These are phyloP conservation scores for Ophiorrhiza pumila DNA, from an alignment of 257 asterid species.

Conservation along the genomic window DNA sequence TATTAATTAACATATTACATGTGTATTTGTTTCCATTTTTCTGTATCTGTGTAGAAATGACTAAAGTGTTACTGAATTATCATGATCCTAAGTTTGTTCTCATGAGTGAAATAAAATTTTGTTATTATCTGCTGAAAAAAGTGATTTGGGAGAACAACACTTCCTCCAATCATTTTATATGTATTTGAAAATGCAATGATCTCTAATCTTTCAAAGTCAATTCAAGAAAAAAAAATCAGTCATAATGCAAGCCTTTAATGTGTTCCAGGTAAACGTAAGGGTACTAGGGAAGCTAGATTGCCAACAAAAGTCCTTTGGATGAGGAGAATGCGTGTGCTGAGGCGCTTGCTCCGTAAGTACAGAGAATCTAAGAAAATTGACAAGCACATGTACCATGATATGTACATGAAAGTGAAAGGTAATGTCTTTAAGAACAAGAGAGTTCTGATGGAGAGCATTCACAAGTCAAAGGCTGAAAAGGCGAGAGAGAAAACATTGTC, in stretches of 20 bases:
- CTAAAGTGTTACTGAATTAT: neutral
- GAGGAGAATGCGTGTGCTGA: slow-evolving; percentile 61
- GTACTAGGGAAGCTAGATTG: slow-evolving; percentile 71
- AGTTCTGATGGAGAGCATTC: slow-evolving; percentile 67
- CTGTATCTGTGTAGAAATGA: neutral
- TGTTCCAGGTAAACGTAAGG: slow-evolving; percentile 61
- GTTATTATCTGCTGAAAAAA: neutral
- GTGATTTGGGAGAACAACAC: neutral
- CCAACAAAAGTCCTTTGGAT: slow-evolving; percentile 68
- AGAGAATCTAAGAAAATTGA: slow-evolving; percentile 62
- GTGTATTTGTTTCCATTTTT: neutral
- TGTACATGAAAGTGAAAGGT: slow-evolving; percentile 76
- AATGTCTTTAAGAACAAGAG: slow-evolving; percentile 70
- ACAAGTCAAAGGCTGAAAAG: slow-evolving; percentile 68
- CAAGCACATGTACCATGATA: slow-evolving; percentile 67
- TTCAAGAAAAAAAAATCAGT: neutral
- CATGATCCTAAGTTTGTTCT: neutral
- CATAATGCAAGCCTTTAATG: neutral
- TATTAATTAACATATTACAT: neutral
- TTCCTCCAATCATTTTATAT: too few species aligned
- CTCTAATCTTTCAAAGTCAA: neutral
- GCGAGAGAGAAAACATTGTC: slow-evolving; percentile 73
- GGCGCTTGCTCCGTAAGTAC: slow-evolving; percentile 61
- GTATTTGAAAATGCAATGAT: neutral
- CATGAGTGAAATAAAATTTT: neutral